These are phyloP conservation scores for Nyssa sinensis DNA, from an alignment of 148 eudicot species.

Conservation along the genomic window DNA sequence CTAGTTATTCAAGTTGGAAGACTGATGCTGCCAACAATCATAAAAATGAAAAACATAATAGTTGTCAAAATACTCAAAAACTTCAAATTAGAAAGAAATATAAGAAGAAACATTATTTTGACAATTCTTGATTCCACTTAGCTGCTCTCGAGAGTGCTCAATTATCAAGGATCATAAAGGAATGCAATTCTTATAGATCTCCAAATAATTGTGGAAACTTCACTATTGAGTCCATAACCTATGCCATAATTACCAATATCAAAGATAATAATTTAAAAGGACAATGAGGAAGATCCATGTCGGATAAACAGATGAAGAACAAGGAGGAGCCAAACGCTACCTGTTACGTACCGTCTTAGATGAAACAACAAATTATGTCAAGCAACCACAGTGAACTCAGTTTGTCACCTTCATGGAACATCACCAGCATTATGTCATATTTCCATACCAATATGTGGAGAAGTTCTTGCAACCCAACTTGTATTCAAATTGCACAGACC, in stretches of 20 bases:
- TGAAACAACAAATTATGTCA: not conserved
- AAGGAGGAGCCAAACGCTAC: slow-evolving; percentile 1
- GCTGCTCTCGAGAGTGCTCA: not conserved
- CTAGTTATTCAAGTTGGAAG: not conserved
- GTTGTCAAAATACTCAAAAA: not conserved
- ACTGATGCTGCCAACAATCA: not conserved
- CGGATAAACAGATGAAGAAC: slow-evolving; percentile 14
- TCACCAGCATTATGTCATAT: slow-evolving; percentile 4
- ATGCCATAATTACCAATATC: not conserved
- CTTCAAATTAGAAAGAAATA: not conserved
- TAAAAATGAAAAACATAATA: too few species aligned
- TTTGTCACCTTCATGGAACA: slow-evolving; percentile 3
- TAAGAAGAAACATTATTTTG: not conserved
- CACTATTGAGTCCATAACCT: not conserved
- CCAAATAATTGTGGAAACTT: slow-evolving; percentile 1
- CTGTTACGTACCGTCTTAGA: too few species aligned
- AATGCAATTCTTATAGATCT: slow-evolving; percentile 7
- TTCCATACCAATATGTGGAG: not conserved
- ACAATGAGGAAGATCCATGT: slow-evolving; percentile 11
- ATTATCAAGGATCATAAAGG: not conserved
- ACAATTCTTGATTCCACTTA: not conserved
- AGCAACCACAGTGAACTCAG: not conserved
- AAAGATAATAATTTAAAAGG: not conserved
- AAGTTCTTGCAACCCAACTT: not conserved
- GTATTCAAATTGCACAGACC: not conserved